Conservation (phyloP, 306 rosid genomes). For the Malus sylvestris region DNA sequence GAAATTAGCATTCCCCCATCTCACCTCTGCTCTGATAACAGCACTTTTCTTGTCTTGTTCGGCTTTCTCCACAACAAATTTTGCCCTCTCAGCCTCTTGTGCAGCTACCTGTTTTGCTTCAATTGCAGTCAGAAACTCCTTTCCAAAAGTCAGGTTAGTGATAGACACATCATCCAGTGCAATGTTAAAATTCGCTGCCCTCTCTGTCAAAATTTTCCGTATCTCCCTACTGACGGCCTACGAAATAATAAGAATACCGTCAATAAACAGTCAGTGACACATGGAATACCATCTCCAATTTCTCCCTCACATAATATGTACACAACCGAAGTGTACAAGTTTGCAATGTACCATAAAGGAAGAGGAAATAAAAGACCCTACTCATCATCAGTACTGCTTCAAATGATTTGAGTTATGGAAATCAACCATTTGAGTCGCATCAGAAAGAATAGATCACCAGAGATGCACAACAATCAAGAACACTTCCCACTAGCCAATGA, state of each 20-base stretch:
- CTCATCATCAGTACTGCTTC: neutral
- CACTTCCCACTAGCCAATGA: neutral
- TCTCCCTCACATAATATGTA: neutral
- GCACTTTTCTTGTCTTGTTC: conserved; percentile 86
- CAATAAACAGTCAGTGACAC: neutral
- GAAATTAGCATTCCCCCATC: neutral
- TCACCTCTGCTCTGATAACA: conserved; percentile 78
- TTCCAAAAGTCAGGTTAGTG: conserved; percentile 62
- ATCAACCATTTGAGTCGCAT: neutral
- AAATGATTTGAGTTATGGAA: neutral
- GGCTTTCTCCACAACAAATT: conserved; percentile 81
- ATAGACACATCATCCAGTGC: conserved; percentile 93
- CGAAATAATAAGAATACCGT: neutral
- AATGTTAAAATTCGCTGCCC: conserved; percentile 73
- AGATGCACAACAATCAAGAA: neutral
- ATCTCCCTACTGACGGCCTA: conserved; percentile 85
- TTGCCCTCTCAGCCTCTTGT: conserved; percentile 95
- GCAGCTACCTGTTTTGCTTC: conserved; percentile 98
- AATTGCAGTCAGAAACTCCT: conserved; percentile 75
- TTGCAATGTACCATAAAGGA: neutral
- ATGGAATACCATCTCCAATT: neutral
- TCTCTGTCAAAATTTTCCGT: conserved; percentile 58
- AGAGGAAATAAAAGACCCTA: neutral
- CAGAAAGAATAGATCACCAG: neutral
- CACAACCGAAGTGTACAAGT: neutral